Percentiles rank a stretch among this genome's conserved stretches.
These are phyloP conservation scores for Globisporangium mamillatum DNA, from an alignment of 352 stramenopile genomes.

Conservation along the genomic window DNA sequence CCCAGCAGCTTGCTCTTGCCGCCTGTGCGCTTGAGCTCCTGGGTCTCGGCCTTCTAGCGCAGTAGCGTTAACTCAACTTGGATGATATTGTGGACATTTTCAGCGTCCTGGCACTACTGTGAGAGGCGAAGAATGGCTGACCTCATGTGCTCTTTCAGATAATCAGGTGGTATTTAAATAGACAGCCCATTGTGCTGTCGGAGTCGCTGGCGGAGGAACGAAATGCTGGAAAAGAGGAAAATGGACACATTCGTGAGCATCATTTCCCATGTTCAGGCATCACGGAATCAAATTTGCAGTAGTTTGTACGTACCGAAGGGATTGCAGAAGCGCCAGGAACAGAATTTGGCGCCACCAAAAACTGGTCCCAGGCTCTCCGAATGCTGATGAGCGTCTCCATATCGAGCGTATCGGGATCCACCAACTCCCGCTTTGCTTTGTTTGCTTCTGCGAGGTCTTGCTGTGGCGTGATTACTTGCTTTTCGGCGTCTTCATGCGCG, in stretches of 20 bases:
- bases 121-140: too few relatives aligned
- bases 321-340: constrained; percentile 27
- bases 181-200: too few relatives aligned
- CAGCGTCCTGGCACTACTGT: too few relatives aligned
- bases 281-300: too few relatives aligned
- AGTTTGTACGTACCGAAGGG: constrained; percentile 22
- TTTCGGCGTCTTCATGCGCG: not conserved
- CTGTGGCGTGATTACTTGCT: not conserved
- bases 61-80: constrained; percentile 5
- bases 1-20: constrained; percentile 36
- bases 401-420: constrained; percentile 28
- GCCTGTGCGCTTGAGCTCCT: constrained; percentile 28
- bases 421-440: constrained; percentile 8
- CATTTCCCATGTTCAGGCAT: too few relatives aligned
- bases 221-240: too few relatives aligned
- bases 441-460: not conserved
- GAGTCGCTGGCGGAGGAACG: too few relatives aligned
- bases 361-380: constrained; percentile 26
- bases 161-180: too few relatives aligned
- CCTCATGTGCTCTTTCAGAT: too few relatives aligned
- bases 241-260: too few relatives aligned
- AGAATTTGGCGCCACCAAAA: constrained; percentile 16
- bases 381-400: constrained; percentile 33
- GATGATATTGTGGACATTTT: too few relatives aligned
- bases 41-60: constrained; percentile 19